phyloP scores from a whole-genome alignment of 305 asterid genomes.

The Solanum hybrid region DNA sequence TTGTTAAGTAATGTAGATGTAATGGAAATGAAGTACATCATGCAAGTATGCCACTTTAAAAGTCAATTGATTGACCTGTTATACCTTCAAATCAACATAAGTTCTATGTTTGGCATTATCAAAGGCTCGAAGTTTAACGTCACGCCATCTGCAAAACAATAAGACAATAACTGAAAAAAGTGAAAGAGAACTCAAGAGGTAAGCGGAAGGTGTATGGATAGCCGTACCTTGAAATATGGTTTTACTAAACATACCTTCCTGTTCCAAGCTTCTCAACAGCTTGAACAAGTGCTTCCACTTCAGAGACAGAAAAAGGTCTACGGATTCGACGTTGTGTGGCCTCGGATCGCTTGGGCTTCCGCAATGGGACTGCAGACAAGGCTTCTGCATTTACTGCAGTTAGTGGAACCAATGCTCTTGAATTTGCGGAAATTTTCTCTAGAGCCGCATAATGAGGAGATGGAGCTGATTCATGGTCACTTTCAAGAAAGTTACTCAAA shows the following conservation, averaged over 20 bases:
- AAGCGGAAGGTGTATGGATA: neutral
- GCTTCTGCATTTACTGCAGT: conserved; percentile 30
- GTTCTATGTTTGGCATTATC: conserved; percentile 88
- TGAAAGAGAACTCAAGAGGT: neutral
- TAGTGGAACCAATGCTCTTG: conserved; percentile 60
- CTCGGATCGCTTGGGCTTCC: conserved; percentile 74
- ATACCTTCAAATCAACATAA: conserved; percentile 90
- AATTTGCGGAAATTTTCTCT: conserved; percentile 40
- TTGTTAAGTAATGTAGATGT: neutral
- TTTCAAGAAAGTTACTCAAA: conserved; percentile 42
- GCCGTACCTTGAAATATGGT: neutral
- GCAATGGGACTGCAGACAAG: conserved; percentile 38
- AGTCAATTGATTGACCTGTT: neutral
- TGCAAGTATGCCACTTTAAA: neutral
- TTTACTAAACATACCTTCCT: conserved; percentile 58
- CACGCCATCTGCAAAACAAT: conserved; percentile 79
- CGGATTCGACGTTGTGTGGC: conserved; percentile 83
- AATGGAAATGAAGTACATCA: neutral
- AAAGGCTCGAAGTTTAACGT: conserved; percentile 82
- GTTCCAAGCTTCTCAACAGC: conserved; percentile 99
- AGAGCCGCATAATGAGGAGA: conserved; percentile 48
- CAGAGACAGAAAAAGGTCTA: conserved; percentile 91
- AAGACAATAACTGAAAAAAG: neutral
- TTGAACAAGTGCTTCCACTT: conserved; percentile 94
- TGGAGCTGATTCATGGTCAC: conserved; percentile 66